phyloP scores from a whole-genome alignment of 192 early-diverging fungal species.

The Backusella australiensis region DNA sequence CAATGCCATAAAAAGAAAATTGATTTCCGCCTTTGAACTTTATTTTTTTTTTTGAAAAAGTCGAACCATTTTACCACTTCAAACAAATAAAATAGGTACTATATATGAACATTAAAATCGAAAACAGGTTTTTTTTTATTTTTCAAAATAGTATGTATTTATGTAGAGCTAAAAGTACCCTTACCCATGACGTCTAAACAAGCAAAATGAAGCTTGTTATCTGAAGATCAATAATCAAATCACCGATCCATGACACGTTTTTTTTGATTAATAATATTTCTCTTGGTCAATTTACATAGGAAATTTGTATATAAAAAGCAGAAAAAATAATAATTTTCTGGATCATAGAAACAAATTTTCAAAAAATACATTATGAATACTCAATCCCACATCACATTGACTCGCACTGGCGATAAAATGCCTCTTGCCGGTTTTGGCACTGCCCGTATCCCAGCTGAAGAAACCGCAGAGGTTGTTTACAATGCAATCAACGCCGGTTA shows the following conservation, averaged over 20 bases:
- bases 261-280: neutral
- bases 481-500: slow-evolving; percentile 38
- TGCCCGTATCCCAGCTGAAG: slow-evolving; percentile 47
- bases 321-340: neutral
- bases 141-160: neutral
- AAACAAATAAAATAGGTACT: too few species aligned
- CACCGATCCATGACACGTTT: neutral
- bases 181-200: neutral
- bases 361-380: neutral
- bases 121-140: neutral
- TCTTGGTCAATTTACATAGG: neutral
- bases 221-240: neutral
- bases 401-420: slow-evolving; percentile 48
- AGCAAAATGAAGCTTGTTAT: neutral
- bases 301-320: neutral
- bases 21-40: neutral
- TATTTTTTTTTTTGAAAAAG: neutral
- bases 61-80: too few species aligned
- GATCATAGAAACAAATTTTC: too few species aligned
- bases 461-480: slow-evolving; percentile 39
- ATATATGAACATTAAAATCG: too few species aligned
- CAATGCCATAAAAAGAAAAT: too few species aligned
- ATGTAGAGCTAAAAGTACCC: neutral
- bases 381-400: slow-evolving; percentile 23
- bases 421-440: slow-evolving; percentile 51